Percentiles rank a stretch among this genome's conserved stretches.
phyloP scores from a whole-genome alignment of 2,329 filamentous ascomycete species.

The Aspergillus sojae region DNA sequence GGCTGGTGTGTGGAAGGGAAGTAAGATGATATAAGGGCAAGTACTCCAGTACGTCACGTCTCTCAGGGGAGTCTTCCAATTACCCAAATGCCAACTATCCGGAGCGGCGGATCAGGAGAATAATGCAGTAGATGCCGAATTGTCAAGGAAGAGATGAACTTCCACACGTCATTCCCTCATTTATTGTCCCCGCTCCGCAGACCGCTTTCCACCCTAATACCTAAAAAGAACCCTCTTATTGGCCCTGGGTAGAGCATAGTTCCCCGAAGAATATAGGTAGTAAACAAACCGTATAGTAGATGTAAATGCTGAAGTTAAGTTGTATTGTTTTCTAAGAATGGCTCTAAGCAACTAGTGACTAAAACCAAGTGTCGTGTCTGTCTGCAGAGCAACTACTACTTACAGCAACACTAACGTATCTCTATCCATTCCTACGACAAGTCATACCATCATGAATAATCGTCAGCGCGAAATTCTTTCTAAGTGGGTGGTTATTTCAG shows the following conservation, averaged over 20 bases:
- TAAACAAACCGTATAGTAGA: background rate
- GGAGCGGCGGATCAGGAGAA: background rate
- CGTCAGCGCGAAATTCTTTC: background rate
- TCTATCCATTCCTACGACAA: background rate
- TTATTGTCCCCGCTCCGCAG: slow-evolving; percentile 2
- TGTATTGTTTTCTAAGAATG: slow-evolving; percentile 1
- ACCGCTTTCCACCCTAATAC: background rate
- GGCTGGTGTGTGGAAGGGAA: background rate
- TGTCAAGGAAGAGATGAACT: slow-evolving; percentile 8
- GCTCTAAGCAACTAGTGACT: background rate
- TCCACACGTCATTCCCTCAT: slow-evolving; percentile 38
- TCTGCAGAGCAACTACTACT: background rate
- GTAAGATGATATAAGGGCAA: background rate
- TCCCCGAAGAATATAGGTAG: background rate
- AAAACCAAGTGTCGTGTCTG: background rate
- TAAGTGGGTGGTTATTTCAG: slow-evolving; percentile 30
- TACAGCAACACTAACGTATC: background rate
- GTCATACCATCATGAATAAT: slow-evolving; percentile 4
- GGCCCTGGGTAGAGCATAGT: background rate
- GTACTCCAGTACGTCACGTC: background rate
- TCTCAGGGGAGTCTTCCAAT: background rate
- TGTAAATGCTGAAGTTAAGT: background rate
- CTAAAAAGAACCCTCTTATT: background rate
- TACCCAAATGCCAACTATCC: background rate
- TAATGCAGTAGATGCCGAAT: background rate